phyloP scores from a whole-genome alignment of 2,329 filamentous ascomycete genomes.

The Teratosphaeriaceae sp. region DNA sequence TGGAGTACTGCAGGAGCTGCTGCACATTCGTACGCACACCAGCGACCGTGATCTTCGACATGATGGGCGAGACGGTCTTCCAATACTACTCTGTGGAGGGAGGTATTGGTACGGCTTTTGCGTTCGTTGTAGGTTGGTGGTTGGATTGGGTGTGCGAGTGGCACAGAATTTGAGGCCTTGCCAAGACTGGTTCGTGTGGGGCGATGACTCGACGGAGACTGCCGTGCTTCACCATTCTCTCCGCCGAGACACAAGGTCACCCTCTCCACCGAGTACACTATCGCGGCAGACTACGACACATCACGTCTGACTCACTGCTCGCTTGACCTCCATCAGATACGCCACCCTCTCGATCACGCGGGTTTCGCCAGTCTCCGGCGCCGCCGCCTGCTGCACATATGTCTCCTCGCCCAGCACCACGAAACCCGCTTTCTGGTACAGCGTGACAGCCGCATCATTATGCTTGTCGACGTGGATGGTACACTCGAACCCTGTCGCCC shows the following conservation, averaged over 20 bases:
- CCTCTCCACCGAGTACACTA: not conserved
- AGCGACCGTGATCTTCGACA: conserved; percentile 84
- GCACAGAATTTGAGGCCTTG: not conserved
- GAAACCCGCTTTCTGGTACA: conserved; percentile 27
- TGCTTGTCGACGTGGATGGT: conserved; percentile 20
- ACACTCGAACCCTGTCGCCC: conserved; percentile 5
- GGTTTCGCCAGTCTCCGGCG: conserved; percentile 7
- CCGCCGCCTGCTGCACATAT: conserved; percentile 15
- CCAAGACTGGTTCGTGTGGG: conserved; percentile 1
- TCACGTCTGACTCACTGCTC: not conserved
- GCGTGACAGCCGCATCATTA: conserved; percentile 19
- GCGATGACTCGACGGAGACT: not conserved
- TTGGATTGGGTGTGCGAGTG: conserved; percentile 8
- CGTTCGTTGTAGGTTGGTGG: conserved; percentile 13
- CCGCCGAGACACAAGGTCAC: not conserved
- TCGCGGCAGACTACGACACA: not conserved
- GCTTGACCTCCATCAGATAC: conserved; percentile 16
- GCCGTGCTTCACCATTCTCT: not conserved
- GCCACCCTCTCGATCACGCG: conserved; percentile 12
- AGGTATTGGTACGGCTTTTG: conserved; percentile 31
- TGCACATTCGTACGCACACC: conserved; percentile 93
- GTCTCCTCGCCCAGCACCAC: conserved; percentile 14
- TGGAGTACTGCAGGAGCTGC: conserved; percentile 86
- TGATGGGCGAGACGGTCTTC: conserved; percentile 44
- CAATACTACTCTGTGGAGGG: conserved; percentile 32